phyloP scores from a whole-genome alignment of 2,329 filamentous ascomycete species.

The Neurospora sp. region DNA sequence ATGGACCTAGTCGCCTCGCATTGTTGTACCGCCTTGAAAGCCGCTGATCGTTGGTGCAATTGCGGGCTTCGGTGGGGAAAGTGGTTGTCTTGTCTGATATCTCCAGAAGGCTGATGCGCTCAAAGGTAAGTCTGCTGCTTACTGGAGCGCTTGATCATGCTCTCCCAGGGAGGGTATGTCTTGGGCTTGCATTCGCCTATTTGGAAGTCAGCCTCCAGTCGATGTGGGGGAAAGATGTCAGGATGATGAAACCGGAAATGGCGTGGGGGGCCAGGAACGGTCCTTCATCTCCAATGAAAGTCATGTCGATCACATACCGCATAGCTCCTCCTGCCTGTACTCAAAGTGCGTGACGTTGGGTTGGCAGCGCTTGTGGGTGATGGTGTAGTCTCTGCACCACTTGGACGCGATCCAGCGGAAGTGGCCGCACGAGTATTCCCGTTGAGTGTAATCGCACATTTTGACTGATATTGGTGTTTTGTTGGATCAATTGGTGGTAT shows the following conservation, averaged over 20 bases:
- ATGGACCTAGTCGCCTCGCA: neutral
- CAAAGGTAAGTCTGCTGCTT: constrained; percentile 8
- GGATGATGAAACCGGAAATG: neutral
- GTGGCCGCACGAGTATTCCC: constrained; percentile 26
- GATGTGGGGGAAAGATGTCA: neutral
- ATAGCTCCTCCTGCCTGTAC: constrained; percentile 22
- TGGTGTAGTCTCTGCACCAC: constrained; percentile 24
- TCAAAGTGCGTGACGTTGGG: constrained; percentile 26
- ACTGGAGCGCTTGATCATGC: constrained; percentile 26
- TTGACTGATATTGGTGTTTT: constrained; percentile 9
- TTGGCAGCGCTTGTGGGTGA: constrained; percentile 23
- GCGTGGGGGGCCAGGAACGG: neutral
- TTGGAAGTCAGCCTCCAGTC: constrained; percentile 1
- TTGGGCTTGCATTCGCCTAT: constrained; percentile 29
- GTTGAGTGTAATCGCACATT: constrained; percentile 43
- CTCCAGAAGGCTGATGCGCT: neutral
- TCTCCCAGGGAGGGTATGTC: constrained; percentile 25
- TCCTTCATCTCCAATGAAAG: neutral
- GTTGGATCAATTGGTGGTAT: neutral
- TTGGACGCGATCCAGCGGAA: constrained; percentile 26
- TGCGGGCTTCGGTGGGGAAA: neutral
- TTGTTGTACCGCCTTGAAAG: neutral
- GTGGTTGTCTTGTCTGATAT: neutral
- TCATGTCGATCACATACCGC: constrained; percentile 17
- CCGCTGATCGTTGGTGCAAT: neutral